Base-by-base conservation (phyloP, 805 yeast species). In the Spathaspora hagerdaliae region DNA sequence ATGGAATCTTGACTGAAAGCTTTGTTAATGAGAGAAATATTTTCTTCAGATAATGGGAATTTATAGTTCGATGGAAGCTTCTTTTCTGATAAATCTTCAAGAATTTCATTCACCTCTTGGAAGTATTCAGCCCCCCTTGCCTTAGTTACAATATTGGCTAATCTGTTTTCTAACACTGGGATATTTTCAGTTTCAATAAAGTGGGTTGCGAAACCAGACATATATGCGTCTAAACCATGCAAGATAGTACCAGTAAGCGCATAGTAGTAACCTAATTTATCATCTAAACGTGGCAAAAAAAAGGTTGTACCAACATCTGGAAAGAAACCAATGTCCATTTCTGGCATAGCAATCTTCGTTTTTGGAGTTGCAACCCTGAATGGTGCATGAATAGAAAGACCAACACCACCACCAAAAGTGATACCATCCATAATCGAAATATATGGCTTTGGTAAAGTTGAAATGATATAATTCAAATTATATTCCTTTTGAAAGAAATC, bases 361-460 rank as follows among this genome's bases (percentile, higher is more conserved):
- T 79, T 78, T 57, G 92, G 97, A 36, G 96, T 87, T n/a, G 95
- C 96, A 34, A 94, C 71, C 59, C 98, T 81, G 74, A 92, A 92
- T 3, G 97, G 92, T 10, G 88, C 84, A 66, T 94, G 98, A 36
- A 88, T 85, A 0, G 92, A 76, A 38, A 94, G 70, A 5, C 99
- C 98, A 38, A 90, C 96, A 55, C 98, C 98, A 43, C 98, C 98
- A 45, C 98, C 99, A 96, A 94, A 89, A 27, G 92, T 88, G 56
- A 92, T 87, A 19, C 98, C 97, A 60, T 94, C 84, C 81, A 86
- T 83, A 34, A 89, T 58, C 0, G 96, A 74, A n/a, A 94, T 83
- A 49, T 87, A 76, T 1, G 98, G 98, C 70, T 90, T 92, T 47
- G 82, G 71, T 56, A 81, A 90, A n/a, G 92, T 83, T 8, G 96